Evolutionary conservation across 495 filamentous ascomycete genomes (phyloP), one percentile per base, ranked within the genome.

Genomic region (Hypoxylon trugodes): DNA sequence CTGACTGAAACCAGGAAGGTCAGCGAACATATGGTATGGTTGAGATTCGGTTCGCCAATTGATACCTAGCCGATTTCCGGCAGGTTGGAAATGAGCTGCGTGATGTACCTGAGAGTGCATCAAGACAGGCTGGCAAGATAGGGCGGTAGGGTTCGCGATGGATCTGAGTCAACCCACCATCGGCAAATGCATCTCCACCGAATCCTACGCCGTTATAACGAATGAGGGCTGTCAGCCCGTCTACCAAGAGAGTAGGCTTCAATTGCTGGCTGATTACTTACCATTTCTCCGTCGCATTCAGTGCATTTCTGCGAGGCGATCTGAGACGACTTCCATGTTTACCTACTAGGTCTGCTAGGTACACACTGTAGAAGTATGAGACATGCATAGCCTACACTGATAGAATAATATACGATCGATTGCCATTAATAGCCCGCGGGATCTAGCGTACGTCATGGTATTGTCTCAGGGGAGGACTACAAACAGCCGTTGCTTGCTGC

Each of bases 161-260:
- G 64, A 67, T 67, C 64, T 61, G 52, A 67, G 64, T 67, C 64
- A 67, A 67, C 64, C 45, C 64, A 67, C 64, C 64, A 67, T 61
- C 64, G 64, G 64, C 64, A 67, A 67, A 67, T 67, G 46, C 64
- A 59, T 56, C 45, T 59, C 58, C 64, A 61, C 58, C 28, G 64
- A 53, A 58, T 67, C 52, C 47, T 53, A 13, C 47, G 18, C 42
- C 12, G 25, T 54, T 33, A 47, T 51, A 53, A 59, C 58, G 58
- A 67, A 61, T 67, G 56, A 66, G 43, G 32, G 10, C 2, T 21
- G 22, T 25, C n/a, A n/a, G n/a, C n/a, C n/a, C n/a, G n/a, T n/a
- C n/a, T n/a, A n/a, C n/a, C n/a, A n/a, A n/a, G n/a, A n/a, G n/a
- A 15, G n/a, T n/a, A 37, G 45, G 47, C 19, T 45, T 42, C 41